Conservation (phyloP, 2,329 filamentous ascomycete species). For the Ustulina deusta region DNA sequence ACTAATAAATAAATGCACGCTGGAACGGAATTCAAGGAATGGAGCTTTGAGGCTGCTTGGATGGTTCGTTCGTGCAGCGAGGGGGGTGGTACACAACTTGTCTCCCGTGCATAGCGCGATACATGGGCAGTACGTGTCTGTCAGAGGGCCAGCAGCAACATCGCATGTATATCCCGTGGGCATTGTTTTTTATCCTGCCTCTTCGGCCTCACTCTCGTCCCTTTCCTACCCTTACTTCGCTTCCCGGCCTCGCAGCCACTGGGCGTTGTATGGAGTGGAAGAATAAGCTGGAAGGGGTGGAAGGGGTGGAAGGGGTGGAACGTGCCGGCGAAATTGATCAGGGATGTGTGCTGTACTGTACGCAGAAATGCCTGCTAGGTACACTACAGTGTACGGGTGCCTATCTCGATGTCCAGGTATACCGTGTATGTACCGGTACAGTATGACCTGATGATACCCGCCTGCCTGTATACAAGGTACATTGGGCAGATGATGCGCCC, state of each 20-base stretch:
- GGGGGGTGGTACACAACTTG: conserved; percentile 34
- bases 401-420: conserved; percentile 15
- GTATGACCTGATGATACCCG: conserved; percentile 8
- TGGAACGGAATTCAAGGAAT: conserved; percentile 46
- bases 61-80: conserved; percentile 46
- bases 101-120: conserved; percentile 36
- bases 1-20: conserved; percentile 43
- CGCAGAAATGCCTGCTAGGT: conserved; percentile 4
- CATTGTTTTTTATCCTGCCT: conserved; percentile 32
- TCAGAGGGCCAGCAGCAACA: neutral
- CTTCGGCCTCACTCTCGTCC: conserved; percentile 38
- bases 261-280: conserved; percentile 25
- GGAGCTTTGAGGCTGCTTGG: conserved; percentile 50
- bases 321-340: conserved; percentile 31
- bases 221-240: conserved; percentile 35
- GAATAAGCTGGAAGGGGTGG: conserved; percentile 32
- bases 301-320: conserved; percentile 30
- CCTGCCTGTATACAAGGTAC: neutral
- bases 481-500: neutral
- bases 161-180: conserved; percentile 28
- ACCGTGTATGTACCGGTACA: conserved; percentile 1
- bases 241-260: conserved; percentile 39
- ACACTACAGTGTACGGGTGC: conserved; percentile 8
- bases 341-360: conserved; percentile 12
- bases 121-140: conserved; percentile 23